Evolutionary conservation across 352 stramenopile species (phyloP).

Genomic region (Pilasporangium apinafurcum): DNA sequence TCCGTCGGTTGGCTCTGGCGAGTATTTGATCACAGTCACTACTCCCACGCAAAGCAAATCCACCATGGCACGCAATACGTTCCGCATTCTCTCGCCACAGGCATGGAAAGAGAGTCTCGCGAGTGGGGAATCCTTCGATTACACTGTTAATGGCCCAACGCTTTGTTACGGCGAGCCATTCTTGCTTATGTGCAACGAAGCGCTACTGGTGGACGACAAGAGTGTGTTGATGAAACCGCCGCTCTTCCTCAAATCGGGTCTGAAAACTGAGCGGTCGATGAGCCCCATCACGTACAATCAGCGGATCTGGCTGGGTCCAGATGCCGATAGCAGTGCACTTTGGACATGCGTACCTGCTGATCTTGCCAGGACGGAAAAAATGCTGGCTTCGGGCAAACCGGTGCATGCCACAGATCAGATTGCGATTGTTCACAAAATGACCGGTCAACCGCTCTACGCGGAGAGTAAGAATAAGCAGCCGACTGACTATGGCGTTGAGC

Average conservation of each 20-base stretch:
- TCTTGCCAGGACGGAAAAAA: conserved; percentile 52
- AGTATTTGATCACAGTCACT: conserved; percentile 62
- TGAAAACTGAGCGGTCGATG: conserved; percentile 81
- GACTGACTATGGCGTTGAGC: conserved; percentile 76
- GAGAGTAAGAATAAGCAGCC: conserved; percentile 54
- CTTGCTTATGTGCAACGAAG: conserved; percentile 76
- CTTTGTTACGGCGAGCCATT: conserved; percentile 77
- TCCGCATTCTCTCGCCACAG: conserved; percentile 52
- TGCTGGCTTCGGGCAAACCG: conserved; percentile 44
- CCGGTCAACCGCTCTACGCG: conserved; percentile 47
- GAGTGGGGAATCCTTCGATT: conserved; percentile 11
- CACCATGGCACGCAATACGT: conserved; percentile 50
- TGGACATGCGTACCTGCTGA: conserved; percentile 67
- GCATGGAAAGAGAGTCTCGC: conserved; percentile 28
- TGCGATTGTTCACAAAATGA: conserved; percentile 83
- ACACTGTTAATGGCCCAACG: conserved; percentile 8
- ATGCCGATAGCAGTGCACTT: conserved; percentile 61
- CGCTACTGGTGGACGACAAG: conserved; percentile 67
- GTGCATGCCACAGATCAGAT: conserved; percentile 43
- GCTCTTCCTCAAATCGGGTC: conserved; percentile 75
- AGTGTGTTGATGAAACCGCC: conserved; percentile 63
- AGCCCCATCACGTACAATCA: conserved; percentile 86
- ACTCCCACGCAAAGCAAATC: conserved; percentile 11
- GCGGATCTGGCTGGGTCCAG: conserved; percentile 58
- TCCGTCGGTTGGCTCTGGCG: conserved; percentile 64